phyloP scores from a whole-genome alignment of 2,329 filamentous ascomycete genomes.

The Cercospora brassicicola region DNA sequence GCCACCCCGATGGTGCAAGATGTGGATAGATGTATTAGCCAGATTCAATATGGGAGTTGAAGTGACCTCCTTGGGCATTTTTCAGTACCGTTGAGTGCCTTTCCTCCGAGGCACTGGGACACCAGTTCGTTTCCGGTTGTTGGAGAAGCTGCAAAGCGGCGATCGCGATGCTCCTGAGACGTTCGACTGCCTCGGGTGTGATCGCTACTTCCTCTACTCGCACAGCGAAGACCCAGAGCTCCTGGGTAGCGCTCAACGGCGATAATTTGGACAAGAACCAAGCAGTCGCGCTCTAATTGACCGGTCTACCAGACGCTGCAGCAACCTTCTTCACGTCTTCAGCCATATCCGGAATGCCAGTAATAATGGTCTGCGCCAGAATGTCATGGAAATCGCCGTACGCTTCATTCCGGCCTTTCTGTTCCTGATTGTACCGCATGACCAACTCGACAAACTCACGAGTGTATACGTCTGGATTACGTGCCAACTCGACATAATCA shows the following conservation, averaged over 20 bases:
- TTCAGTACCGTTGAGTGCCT: background rate
- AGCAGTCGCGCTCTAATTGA: background rate
- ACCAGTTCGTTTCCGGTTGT: background rate
- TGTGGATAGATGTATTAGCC: background rate
- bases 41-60: background rate
- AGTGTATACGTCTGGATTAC: conserved; percentile 67
- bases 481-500: conserved; percentile 62
- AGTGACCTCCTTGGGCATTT: background rate
- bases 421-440: conserved; percentile 62
- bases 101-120: background rate
- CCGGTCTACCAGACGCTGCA: conserved; percentile 44
- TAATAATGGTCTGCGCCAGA: conserved; percentile 58
- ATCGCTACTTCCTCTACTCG: background rate
- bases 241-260: background rate
- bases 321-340: conserved; percentile 56
- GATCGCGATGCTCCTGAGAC: background rate
- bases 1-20: background rate
- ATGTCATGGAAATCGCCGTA: conserved; percentile 61
- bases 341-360: conserved; percentile 57
- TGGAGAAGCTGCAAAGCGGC: background rate
- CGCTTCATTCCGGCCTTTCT: conserved; percentile 61
- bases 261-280: background rate
- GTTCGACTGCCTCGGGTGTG: background rate
- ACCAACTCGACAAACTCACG: conserved; percentile 65
- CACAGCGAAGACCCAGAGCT: background rate